Evolutionary conservation across 2,329 filamentous ascomycete species (phyloP).

Genomic region (Aquanectria penicillioides): DNA sequence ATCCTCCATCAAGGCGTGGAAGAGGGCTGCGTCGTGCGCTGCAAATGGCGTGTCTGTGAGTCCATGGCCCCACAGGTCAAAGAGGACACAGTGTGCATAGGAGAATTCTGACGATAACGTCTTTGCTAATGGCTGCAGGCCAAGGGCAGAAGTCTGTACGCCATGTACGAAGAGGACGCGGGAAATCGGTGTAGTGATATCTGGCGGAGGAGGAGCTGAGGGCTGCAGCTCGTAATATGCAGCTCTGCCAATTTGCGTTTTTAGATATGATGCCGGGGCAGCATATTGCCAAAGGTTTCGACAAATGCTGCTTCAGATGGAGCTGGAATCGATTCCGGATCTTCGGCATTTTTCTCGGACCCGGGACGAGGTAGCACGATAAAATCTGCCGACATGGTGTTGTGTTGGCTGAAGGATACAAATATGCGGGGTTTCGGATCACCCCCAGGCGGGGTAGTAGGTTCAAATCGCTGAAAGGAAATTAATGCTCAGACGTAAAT

Average conservation of each 20-base stretch:
- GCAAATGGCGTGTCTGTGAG: conserved; percentile 58
- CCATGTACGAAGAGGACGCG: conserved; percentile 60
- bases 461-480: too few species aligned
- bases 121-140: conserved; percentile 54
- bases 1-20: conserved; percentile 52
- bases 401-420: too few species aligned
- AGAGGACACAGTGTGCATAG: conserved; percentile 50
- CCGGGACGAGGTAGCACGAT: conserved; percentile 2
- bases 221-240: conserved; percentile 52
- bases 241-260: conserved; percentile 45
- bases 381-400: too few species aligned
- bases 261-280: conserved; percentile 51
- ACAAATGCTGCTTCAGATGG: conserved; percentile 51
- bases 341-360: too few species aligned
- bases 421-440: too few species aligned
- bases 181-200: neutral
- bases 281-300: conserved; percentile 48
- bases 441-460: too few species aligned
- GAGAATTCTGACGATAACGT: conserved; percentile 49
- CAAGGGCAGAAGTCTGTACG: conserved; percentile 60
- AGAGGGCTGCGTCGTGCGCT: conserved; percentile 53
- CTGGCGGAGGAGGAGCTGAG: neutral
- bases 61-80: conserved; percentile 65
- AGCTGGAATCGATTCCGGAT: conserved; percentile 47
- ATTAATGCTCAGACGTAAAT: too few species aligned